Conservation (phyloP, 2,329 filamentous ascomycete genomes). For the Escovopsis sp. region DNA sequence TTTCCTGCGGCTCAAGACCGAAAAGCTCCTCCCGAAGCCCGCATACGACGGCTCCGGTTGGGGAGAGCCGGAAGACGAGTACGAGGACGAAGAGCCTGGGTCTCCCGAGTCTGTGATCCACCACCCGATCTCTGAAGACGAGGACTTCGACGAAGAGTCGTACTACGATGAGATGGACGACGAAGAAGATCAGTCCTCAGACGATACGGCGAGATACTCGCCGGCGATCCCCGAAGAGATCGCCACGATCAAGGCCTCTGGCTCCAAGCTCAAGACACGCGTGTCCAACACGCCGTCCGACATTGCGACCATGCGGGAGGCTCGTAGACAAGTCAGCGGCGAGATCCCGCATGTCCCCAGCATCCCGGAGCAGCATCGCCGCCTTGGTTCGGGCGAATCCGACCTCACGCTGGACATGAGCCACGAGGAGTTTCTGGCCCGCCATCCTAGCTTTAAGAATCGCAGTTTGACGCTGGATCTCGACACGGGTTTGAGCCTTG, state of each 20-base stretch:
- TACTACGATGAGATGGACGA: not conserved
- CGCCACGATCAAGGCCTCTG: conserved; percentile 79
- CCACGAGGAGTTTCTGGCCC: conserved; percentile 34
- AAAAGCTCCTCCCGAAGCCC: conserved; percentile 37
- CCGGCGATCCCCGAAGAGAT: conserved; percentile 64
- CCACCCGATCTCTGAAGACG: conserved; percentile 43
- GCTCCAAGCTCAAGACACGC: conserved; percentile 76
- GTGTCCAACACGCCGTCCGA: conserved; percentile 81
- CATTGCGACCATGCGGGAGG: conserved; percentile 68
- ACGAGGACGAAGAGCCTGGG: conserved; percentile 46
- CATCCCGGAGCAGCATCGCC: conserved; percentile 46
- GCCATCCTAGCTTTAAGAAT: conserved; percentile 63
- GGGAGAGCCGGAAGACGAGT: conserved; percentile 39
- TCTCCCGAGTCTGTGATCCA: conserved; percentile 88
- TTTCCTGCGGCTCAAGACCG: conserved; percentile 26
- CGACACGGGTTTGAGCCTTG: conserved; percentile 73
- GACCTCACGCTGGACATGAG: conserved; percentile 22
- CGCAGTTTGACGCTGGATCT: conserved; percentile 71
- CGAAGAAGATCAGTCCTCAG: conserved; percentile 17
- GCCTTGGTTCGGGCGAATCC: conserved; percentile 35
- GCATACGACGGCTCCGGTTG: conserved; percentile 51
- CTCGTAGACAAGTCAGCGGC: conserved; percentile 70
- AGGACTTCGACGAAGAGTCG: conserved; percentile 22
- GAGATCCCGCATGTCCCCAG: conserved; percentile 47
- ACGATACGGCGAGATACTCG: conserved; percentile 24